Evolutionary conservation across 1,284 basidiomycete species (phyloP).

Genomic region (Cryptococcus sp.): DNA sequence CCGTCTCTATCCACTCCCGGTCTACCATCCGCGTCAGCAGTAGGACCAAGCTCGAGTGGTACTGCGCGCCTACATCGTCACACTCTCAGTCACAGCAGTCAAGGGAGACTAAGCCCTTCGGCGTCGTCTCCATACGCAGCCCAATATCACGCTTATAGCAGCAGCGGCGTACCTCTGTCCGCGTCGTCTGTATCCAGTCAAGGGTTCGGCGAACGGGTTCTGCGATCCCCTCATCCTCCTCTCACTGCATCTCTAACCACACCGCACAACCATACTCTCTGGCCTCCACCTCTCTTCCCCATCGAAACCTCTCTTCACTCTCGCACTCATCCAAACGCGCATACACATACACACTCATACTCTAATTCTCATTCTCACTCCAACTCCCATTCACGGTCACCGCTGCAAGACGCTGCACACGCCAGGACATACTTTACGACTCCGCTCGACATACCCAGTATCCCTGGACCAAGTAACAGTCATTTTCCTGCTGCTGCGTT

Average conservation of each 20-base stretch:
- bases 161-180: slow-evolving; percentile 14
- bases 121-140: slow-evolving; percentile 21
- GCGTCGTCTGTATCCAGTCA: slow-evolving; percentile 22
- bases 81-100: slow-evolving; percentile 10
- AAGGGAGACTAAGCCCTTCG: not conserved
- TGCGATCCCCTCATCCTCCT: slow-evolving; percentile 48
- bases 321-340: slow-evolving; percentile 16
- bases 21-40: no score
- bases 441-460: slow-evolving; percentile 7
- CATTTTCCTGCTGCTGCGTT: slow-evolving; percentile 6
- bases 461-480: slow-evolving; percentile 16
- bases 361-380: slow-evolving; percentile 8
- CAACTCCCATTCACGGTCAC: slow-evolving; percentile 14
- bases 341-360: not conserved
- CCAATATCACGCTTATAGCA: slow-evolving; percentile 17
- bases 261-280: slow-evolving; percentile 16
- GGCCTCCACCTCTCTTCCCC: slow-evolving; percentile 22
- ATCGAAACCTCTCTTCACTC: slow-evolving; percentile 8
- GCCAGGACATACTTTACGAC: slow-evolving; percentile 9
- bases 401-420: slow-evolving; percentile 6
- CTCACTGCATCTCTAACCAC: slow-evolving; percentile 37
- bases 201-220: slow-evolving; percentile 28
- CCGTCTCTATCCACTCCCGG: no score
- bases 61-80: no score
- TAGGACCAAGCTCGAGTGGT: no score